These are phyloP conservation scores for Phytophthora sansomeana DNA, from an alignment of 352 stramenopile species.

Conservation along the genomic window DNA sequence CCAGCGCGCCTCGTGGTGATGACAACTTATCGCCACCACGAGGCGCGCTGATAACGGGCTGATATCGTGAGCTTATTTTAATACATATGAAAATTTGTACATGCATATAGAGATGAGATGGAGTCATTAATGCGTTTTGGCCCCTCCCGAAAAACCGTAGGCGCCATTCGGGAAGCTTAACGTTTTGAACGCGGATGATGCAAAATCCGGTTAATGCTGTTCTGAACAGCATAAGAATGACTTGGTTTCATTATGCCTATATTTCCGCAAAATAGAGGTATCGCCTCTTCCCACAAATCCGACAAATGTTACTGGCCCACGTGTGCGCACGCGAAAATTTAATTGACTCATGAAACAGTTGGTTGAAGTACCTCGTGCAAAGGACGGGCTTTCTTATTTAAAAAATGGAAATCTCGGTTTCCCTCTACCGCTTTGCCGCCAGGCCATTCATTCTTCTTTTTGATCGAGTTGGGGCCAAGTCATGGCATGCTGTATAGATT, in stretches of 20 bases:
- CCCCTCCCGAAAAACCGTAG: no score
- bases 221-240: constrained; percentile 9
- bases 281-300: background rate
- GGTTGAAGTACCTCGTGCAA: background rate
- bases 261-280: background rate
- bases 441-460: background rate
- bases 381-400: background rate
- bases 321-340: background rate
- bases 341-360: background rate
- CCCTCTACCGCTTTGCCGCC: background rate
- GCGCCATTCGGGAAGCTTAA: no score
- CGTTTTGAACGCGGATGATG: background rate
- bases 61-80: no score
- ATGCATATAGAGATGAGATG: no score
- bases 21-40: no score
- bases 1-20: no score
- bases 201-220: constrained; percentile 7
- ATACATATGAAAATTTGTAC: no score
- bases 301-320: no score
- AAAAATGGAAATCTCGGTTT: background rate
- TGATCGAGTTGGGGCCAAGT: no score
- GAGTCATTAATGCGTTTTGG: no score
- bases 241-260: constrained; percentile 10
- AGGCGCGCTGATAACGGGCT: no score
- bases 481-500: background rate